Evolutionary conservation across 2,329 filamentous ascomycete species (phyloP).

Genomic region (Fusarium sororula): DNA sequence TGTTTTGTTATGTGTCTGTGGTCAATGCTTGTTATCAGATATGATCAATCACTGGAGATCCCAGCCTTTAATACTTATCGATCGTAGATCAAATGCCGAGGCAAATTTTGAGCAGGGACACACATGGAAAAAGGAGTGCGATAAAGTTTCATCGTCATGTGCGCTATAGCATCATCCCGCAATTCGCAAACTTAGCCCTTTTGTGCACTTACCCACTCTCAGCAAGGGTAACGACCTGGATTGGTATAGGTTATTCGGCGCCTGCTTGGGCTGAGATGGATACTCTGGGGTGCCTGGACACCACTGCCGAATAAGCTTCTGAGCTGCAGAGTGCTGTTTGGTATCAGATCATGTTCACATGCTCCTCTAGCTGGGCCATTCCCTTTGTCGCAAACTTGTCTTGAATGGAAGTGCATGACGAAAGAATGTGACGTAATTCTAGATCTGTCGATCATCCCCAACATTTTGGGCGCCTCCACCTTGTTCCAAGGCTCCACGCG

Average conservation of each 20-base stretch:
- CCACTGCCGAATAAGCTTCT: neutral
- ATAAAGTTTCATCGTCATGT: neutral
- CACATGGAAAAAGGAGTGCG: neutral
- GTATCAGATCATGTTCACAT: neutral
- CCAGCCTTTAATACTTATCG: neutral
- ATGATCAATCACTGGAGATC: neutral
- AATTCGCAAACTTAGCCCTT: neutral
- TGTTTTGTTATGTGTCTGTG: neutral
- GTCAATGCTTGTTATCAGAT: neutral
- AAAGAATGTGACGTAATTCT: neutral
- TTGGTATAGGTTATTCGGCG: neutral
- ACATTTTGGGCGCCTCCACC: neutral
- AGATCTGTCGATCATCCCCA: neutral
- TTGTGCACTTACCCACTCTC: neutral
- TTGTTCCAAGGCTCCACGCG: neutral
- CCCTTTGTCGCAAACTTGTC: neutral
- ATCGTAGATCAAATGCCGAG: neutral
- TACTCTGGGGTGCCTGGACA: neutral
- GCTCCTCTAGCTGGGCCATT: neutral
- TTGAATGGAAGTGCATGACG: neutral
- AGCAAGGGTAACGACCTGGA: neutral
- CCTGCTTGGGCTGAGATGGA: neutral
- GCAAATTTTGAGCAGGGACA: neutral
- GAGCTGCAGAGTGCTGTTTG: neutral
- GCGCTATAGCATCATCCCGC: neutral